Percentiles rank a stretch among this genome's conserved stretches.
These are phyloP conservation scores for Neocucurbitaria cava DNA, from an alignment of 2,329 filamentous ascomycete genomes.

Conservation along the genomic window DNA sequence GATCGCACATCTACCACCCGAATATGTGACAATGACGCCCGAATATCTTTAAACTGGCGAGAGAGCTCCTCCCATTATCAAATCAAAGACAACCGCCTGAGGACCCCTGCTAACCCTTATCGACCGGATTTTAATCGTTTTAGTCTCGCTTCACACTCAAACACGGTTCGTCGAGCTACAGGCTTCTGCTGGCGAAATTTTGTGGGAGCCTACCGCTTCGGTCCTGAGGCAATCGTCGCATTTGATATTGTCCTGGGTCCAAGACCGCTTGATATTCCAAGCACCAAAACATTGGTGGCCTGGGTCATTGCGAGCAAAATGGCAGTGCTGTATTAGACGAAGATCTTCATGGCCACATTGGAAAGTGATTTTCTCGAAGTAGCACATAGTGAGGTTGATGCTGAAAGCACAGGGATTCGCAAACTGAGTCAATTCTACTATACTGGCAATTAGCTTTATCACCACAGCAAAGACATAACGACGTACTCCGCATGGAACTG, in stretches of 20 bases:
- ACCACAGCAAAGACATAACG: neutral
- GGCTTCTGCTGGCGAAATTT: neutral
- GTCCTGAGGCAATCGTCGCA: constrained; percentile 11
- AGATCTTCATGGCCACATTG: constrained; percentile 66
- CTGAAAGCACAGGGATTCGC: neutral
- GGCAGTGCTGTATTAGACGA: constrained; percentile 73
- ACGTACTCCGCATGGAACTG: neutral
- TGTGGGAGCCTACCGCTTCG: too few species aligned
- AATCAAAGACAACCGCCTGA: neutral
- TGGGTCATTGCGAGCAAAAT: constrained; percentile 75
- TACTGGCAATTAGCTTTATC: neutral
- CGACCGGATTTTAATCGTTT: neutral
- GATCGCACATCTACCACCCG: neutral
- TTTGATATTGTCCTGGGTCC: constrained; percentile 55
- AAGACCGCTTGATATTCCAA: constrained; percentile 66
- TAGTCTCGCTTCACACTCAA: neutral
- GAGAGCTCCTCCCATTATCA: neutral
- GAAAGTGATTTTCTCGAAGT: constrained; percentile 74
- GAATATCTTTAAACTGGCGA: neutral
- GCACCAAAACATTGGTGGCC: constrained; percentile 73
- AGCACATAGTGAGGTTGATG: constrained; percentile 63
- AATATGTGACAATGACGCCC: neutral
- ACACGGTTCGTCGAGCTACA: neutral
- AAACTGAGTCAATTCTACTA: neutral
- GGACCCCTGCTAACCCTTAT: neutral